These are phyloP conservation scores for Geoglossum glabrum DNA, from an alignment of 495 filamentous ascomycete genomes.

Conservation along the genomic window DNA sequence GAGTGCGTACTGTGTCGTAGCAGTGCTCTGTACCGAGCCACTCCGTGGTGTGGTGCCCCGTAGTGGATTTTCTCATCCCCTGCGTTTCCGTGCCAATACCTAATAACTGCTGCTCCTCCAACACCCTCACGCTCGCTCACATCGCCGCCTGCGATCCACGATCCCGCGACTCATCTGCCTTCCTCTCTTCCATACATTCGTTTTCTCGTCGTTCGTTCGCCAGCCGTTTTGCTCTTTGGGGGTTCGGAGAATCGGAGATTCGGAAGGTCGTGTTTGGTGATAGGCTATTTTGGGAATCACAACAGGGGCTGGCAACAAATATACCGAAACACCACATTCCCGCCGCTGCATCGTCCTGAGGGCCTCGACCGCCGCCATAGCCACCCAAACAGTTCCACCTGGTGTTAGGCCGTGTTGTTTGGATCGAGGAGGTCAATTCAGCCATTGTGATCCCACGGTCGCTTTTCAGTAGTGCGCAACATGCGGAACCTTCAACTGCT, in stretches of 20 bases:
- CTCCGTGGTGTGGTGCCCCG: background rate
- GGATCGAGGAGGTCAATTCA: background rate
- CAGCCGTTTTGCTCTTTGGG: background rate
- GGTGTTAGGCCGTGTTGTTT: background rate
- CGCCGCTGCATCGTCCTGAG: background rate
- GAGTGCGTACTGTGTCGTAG: too few species aligned
- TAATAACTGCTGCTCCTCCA: background rate
- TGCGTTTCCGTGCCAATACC: too few species aligned
- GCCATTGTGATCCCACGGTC: background rate
- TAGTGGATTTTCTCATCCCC: background rate
- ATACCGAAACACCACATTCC: background rate
- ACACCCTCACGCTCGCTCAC: background rate
- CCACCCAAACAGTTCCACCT: background rate
- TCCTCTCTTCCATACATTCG: background rate
- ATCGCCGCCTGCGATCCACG: background rate
- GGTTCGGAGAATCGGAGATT: background rate
- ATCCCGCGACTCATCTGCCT: background rate
- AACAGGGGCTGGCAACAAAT: background rate
- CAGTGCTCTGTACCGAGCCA: too few species aligned
- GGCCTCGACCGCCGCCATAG: background rate
- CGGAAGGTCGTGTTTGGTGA: background rate
- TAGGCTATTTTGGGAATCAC: slow-evolving; percentile 1
- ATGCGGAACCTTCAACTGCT: slow-evolving; percentile 3
- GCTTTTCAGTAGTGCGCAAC: background rate
- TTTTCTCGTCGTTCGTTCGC: background rate